Evolutionary conservation across 2,329 filamentous ascomycete genomes (phyloP), one percentile per base, ranked within the genome.

Genomic region (Aspergillus proliferans): DNA sequence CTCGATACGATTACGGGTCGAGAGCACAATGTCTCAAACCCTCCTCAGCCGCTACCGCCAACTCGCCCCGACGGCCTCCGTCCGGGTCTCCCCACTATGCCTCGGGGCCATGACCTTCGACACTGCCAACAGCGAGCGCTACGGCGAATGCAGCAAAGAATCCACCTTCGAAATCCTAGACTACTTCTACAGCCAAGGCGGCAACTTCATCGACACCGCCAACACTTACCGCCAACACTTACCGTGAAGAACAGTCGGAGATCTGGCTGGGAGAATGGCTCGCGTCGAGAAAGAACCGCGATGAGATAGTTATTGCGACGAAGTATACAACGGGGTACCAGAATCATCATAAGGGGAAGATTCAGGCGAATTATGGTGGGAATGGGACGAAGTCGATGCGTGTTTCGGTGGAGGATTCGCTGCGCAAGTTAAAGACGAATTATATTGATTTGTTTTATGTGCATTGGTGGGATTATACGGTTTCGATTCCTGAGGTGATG

Each of bases 401-500:
- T 2, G 14, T 64, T 2, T 58, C 58, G 2, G 34, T 71, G 6
- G 54, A 66, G 1, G 56, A 50, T 0, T 60, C 53, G 6, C 52
- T 72, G 14, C 53, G 54, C 10, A 67, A 65, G n/a, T 53, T 72
- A 2, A 55, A 64, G 47, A 70, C 67, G 0, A 43, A 33, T 22
- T 72, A 71, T 30, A 61, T 71, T 30, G 69, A 72, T 50, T n/a
- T 72, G 8, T 53, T 65, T 26, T 69, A 66, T 45, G 59, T 69
- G 2, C 67, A 70, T 42, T 64, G 47, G 42, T 87, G 84, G 83
- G 84, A 87, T 62, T 84, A 76, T 59, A 80, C 76, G n/a, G 82
- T 80, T 21, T 77, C 76, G 0, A 80, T 87, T 43, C 73, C 78
- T 0, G 84, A 88, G 59, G 46, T 88, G 42, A 88, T 88, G 85